Evolutionary conservation across 75 land plant species (phyloP), one percentile per base, ranked within the genome.

Genomic region (Adiantum capillusveneris): DNA sequence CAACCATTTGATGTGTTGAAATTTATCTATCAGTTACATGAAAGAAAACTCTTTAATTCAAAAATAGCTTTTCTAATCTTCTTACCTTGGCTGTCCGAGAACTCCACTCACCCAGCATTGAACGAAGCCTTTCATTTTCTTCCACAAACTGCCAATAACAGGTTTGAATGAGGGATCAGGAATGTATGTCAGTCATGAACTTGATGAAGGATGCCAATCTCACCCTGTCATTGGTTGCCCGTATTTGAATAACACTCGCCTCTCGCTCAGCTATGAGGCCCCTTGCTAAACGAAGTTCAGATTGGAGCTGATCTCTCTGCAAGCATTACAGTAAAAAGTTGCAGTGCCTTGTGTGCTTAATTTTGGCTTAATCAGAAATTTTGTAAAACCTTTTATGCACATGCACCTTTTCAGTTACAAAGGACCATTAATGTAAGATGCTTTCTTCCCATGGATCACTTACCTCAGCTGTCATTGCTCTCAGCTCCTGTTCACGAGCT

Each of bases 401-500:
- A 34, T 5, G 37, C 3, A 34, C 3, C 21, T 21, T 31, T 41
- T 11, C 43, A 37, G n/a, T 41, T 31, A 37, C 19, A 17, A 6
- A 37, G 5, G 11, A 39, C 56, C 31, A 16, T 16, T 34, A 27
- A 30, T 21, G 16, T 24, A 37, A 44, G 41, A 18, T 39, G 12
- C 29, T 2, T 13, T 57, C 25, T 19, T 49, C 6, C 20, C 1
- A 7, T 26, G 64, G 9, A 34, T 3, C 7, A 34, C 7, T 34
- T 74, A 93, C 98, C 90, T 93, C 98, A 58, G 98, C 98, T 60
- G 90, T 76, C 28, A 88, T 58, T 28, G 98, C 88, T 39, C 98
- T 80, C 31, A 93, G 48, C 75, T 93, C 98, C 52, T 93, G 98
- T 65, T 93, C 98, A 64, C 95, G 86, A 69, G 95, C 77, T 67